Evolutionary conservation across 768 basidiomycete species (phyloP), one percentile per base, ranked within the genome.

Genomic region (Dacryopinax primogenitus): DNA sequence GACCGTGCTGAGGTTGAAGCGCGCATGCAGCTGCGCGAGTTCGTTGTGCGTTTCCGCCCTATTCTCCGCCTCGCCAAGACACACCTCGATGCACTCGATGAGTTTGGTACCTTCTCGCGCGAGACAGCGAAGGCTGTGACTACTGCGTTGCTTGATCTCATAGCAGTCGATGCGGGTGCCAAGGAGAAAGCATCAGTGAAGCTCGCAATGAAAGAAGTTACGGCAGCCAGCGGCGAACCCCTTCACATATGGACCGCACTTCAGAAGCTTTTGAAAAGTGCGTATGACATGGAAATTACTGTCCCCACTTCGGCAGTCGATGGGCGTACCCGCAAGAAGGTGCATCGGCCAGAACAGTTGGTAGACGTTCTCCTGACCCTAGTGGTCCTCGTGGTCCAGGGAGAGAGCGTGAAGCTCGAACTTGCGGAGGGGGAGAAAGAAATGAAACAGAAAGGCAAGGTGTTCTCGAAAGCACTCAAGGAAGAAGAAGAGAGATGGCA

Each of bases 21-120:
- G 30, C 84, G 88, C 11, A 81, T 90, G 28, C 77, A 83, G 68
- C 85, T 90, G 44, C 83, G 89, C 65, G 89, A 91, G 73, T 92
- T 90, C 71, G 71, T 82, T 12, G 71, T 87, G 58, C 80, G 89
- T 34, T 90, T 90, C 23, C 69, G 76, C 15, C 89, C 94, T 0
- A 83, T 99, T 35, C 82, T 95, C 36, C 79, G 76, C 28, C 77
- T 95, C 39, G 92, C 94, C 13, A 96, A 90, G 74, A 88, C 89
- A 0, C 95, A 99, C 72, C 93, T 93, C 67, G 83, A 86, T 51
- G 86, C 89, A 66, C 74, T 91, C 7, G 87, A 88, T 32, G 78
- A 77, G 61, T 69, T 78, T n/a, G 73, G 11, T 21, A 16, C 68
- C 68, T 26, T 69, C 67, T 15, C 72, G 71, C 87, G 88, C 68